phyloP scores from a whole-genome alignment of 345 rosid genomes.

The Populus alba region DNA sequence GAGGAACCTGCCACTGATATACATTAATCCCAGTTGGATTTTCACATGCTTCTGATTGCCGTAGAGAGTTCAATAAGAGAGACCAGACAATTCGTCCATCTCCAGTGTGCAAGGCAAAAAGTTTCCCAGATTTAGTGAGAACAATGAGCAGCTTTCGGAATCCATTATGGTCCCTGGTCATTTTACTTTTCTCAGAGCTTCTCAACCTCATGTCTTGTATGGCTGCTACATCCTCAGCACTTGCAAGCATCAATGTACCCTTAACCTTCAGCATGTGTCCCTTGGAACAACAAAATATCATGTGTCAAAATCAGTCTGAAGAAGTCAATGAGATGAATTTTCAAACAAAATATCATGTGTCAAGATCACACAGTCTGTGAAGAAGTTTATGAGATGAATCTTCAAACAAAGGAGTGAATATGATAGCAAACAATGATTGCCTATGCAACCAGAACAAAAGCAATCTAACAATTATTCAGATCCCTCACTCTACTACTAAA shows the following conservation, averaged over 20 bases:
- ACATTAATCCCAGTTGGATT: slow-evolving; percentile 57
- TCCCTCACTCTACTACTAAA: not conserved
- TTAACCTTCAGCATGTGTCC: slow-evolving; percentile 91
- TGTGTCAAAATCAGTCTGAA: slow-evolving; percentile 21
- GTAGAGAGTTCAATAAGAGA: slow-evolving; percentile 55
- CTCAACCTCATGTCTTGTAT: slow-evolving; percentile 82
- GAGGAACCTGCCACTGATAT: slow-evolving; percentile 95
- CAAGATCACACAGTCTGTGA: slow-evolving; percentile 23
- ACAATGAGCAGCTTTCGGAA: slow-evolving; percentile 86
- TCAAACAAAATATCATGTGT: slow-evolving; percentile 19
- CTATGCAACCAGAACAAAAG: not conserved
- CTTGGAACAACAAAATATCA: slow-evolving; percentile 39
- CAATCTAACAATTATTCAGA: not conserved
- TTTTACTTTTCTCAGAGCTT: slow-evolving; percentile 87
- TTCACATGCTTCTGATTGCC: slow-evolving; percentile 57
- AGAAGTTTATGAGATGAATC: not conserved
- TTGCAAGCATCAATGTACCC: slow-evolving; percentile 92
- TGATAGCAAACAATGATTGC: not conserved
- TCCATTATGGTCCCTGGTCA: slow-evolving; percentile 98
- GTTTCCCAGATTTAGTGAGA: slow-evolving; percentile 78
- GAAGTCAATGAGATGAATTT: not conserved
- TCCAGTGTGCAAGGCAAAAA: slow-evolving; percentile 93
- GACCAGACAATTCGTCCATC: slow-evolving; percentile 96
- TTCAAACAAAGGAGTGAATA: not conserved
- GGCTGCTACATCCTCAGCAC: slow-evolving; percentile 82